A percentile compares a stretch with the other conserved stretches of the same genome.
Evolutionary conservation across 75 land plant genomes (phyloP).

Genomic region (Picea sitchensis): DNA sequence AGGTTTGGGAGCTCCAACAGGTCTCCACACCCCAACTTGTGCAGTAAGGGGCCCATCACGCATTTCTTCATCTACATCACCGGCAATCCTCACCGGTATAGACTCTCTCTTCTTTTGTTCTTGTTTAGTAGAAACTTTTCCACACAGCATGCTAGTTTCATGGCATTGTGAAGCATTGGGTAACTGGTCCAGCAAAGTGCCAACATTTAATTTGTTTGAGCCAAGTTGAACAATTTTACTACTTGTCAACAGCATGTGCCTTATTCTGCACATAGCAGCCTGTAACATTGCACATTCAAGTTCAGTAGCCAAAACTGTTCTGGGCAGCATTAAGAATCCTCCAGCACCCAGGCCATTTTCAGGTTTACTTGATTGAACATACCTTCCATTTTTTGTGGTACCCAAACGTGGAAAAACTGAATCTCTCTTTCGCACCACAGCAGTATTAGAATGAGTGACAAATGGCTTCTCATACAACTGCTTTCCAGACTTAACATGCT

Average conservation of each 20-base stretch:
- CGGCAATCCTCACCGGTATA: conserved; percentile 82
- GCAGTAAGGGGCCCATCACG: conserved; percentile 62
- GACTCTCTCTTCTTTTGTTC: conserved; percentile 69
- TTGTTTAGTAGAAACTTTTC: conserved; percentile 27
- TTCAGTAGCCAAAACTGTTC: conserved; percentile 73
- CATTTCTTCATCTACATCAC: conserved; percentile 77
- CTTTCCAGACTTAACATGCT: conserved; percentile 29
- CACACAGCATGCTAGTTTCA: conserved; percentile 28
- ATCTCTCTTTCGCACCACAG: conserved; percentile 18
- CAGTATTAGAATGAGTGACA: conserved; percentile 14
- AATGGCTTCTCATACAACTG: conserved; percentile 12
- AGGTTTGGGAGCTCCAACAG: conserved; percentile 77
- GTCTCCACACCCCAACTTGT: conserved; percentile 94
- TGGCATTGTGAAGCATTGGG: conserved; percentile 25
- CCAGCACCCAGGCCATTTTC: conserved; percentile 25
- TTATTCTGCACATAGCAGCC: conserved; percentile 61
- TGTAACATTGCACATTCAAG: conserved; percentile 82
- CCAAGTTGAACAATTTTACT: conserved; percentile 14
- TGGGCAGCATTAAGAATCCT: conserved; percentile 21
- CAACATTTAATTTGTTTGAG: conserved; percentile 16
- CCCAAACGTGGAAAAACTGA: conserved; percentile 13
- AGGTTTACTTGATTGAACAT: conserved; percentile 15
- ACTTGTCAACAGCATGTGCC: conserved; percentile 39
- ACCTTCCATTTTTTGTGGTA: conserved; percentile 16
- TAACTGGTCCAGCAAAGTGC: conserved; percentile 24